These are phyloP conservation scores for Aspergillus homomorphus DNA, from an alignment of 495 filamentous ascomycete genomes.

Conservation along the genomic window DNA sequence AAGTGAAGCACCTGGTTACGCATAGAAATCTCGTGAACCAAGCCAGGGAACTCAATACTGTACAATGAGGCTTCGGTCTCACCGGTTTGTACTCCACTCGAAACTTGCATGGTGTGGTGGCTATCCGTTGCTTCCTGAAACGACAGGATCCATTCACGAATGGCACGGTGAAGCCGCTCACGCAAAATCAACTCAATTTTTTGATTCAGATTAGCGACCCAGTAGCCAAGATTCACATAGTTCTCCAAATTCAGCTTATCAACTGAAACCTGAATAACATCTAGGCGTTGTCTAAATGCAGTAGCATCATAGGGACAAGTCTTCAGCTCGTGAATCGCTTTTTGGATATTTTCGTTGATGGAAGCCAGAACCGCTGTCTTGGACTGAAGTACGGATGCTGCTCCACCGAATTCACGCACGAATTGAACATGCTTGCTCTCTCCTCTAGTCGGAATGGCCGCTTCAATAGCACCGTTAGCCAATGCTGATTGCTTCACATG, in stretches of 20 bases:
- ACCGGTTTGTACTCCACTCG: slow-evolving; percentile 33
- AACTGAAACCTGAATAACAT: slow-evolving; percentile 79
- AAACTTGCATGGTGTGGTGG: slow-evolving; percentile 25
- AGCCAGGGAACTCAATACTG: slow-evolving; percentile 48
- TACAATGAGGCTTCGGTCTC: slow-evolving; percentile 51
- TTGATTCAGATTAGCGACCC: slow-evolving; percentile 82
- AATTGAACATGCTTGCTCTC: slow-evolving; percentile 96
- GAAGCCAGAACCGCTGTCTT: slow-evolving; percentile 76
- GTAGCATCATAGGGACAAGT: slow-evolving; percentile 75
- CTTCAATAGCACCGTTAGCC: slow-evolving; percentile 57
- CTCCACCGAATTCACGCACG: slow-evolving; percentile 83
- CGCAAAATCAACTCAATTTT: slow-evolving; percentile 77
- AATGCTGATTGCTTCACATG: slow-evolving; percentile 72
- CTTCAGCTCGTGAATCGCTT: slow-evolving; percentile 76
- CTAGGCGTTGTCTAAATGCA: slow-evolving; percentile 75
- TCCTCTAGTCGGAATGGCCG: slow-evolving; percentile 52
- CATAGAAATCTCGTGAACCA: slow-evolving; percentile 91
- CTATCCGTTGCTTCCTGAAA: slow-evolving; percentile 63
- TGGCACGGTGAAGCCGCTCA: slow-evolving; percentile 71
- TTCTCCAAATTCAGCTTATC: slow-evolving; percentile 95
- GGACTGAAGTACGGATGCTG: slow-evolving; percentile 77
- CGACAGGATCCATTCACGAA: slow-evolving; percentile 76
- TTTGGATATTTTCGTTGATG: slow-evolving; percentile 80
- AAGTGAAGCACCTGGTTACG: slow-evolving; percentile 94
- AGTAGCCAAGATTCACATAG: slow-evolving; percentile 84